A percentile compares a stretch with the other conserved stretches of the same genome.
Conservation (phyloP, 2,329 filamentous ascomycete species). For the Trichoderma aggressivum region DNA sequence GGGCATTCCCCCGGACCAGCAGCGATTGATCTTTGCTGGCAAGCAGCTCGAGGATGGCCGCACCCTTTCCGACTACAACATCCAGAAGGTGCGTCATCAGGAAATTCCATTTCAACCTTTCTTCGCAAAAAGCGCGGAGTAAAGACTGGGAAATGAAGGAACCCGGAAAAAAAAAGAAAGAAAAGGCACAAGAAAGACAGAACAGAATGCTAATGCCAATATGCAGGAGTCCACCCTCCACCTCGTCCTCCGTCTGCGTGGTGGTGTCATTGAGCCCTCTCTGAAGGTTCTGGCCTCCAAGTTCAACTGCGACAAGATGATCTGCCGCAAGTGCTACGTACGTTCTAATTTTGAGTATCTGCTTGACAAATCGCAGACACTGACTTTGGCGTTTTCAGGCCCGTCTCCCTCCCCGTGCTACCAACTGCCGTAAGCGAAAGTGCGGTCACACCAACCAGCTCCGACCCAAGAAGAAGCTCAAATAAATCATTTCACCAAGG, state of each 20-base stretch:
- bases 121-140: neutral
- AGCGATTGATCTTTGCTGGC: conserved; percentile 97
- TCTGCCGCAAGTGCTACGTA: conserved; percentile 99
- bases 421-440: conserved; percentile 99
- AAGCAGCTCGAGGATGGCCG: conserved; percentile 99
- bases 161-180: neutral
- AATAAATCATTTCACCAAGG: conserved; percentile 51
- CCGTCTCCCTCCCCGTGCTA: conserved; percentile 94
- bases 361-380: neutral
- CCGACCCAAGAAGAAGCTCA: conserved; percentile 99
- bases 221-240: conserved; percentile 92
- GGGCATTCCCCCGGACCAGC: conserved; percentile 96
- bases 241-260: conserved; percentile 96
- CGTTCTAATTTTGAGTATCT: conserved; percentile 36
- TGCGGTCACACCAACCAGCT: conserved; percentile 99
- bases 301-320: conserved; percentile 99
- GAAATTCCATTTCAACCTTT: neutral
- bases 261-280: conserved; percentile 98
- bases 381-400: conserved; percentile 41
- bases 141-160: neutral
- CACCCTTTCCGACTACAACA: conserved; percentile 97
- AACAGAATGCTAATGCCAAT: conserved; percentile 30
- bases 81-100: conserved; percentile 77
- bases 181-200: neutral
- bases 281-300: conserved; percentile 97